These are phyloP conservation scores for Malassezia dermatis DNA, from an alignment of 1,284 basidiomycete species.

Conservation along the genomic window DNA sequence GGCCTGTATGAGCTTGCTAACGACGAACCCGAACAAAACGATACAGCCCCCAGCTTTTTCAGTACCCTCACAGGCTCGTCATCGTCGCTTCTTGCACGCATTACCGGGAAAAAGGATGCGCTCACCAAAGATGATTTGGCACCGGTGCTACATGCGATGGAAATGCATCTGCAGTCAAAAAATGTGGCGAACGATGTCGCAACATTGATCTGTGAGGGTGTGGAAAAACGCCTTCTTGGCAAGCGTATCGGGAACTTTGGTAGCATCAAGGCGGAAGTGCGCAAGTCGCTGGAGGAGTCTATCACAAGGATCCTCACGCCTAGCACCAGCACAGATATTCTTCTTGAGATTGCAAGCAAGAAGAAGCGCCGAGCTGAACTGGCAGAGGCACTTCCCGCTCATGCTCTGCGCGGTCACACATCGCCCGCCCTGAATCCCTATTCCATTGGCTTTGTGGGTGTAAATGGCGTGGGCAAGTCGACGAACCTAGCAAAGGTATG, in stretches of 20 bases:
- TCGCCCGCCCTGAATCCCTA: constrained; percentile 66
- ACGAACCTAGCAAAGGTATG: constrained; percentile 97
- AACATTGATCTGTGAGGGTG: constrained; percentile 84
- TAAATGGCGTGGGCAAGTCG: constrained; percentile 98
- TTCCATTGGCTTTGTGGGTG: constrained; percentile 93
- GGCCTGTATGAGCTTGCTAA: constrained; percentile 90
- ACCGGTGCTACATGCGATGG: constrained; percentile 85
- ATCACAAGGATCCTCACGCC: constrained; percentile 90
- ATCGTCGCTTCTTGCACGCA: constrained; percentile 49
- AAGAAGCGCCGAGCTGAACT: constrained; percentile 26
- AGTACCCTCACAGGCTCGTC: constrained; percentile 14
- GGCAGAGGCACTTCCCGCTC: constrained; percentile 21
- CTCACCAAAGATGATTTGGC: constrained; percentile 72
- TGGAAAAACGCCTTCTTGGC: constrained; percentile 76
- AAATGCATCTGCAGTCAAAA: constrained; percentile 94
- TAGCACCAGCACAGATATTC: constrained; percentile 86
- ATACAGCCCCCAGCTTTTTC: constrained; percentile 12
- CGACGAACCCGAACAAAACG: constrained; percentile 53
- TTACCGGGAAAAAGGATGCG: constrained; percentile 59
- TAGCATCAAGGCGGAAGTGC: constrained; percentile 70
- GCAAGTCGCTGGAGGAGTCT: constrained; percentile 68
- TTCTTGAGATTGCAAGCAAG: constrained; percentile 59
- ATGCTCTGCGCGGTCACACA: constrained; percentile 52
- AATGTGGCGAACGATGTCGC: constrained; percentile 94
- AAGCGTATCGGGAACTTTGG: constrained; percentile 52